phyloP scores from a whole-genome alignment of 129 eudicot genomes.

The Pseudognaphalium luteoalbum region DNA sequence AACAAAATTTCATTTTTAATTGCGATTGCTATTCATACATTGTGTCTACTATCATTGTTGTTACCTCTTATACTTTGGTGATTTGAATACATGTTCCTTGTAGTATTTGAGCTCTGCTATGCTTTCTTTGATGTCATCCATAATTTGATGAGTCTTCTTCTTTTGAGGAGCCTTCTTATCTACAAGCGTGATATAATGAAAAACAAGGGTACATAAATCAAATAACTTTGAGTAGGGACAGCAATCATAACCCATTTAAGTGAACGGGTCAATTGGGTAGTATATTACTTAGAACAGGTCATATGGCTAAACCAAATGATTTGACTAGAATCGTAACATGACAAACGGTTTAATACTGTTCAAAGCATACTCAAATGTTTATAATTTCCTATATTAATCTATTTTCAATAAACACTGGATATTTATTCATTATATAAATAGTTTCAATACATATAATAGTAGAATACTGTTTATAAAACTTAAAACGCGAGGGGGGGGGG shows the following conservation, averaged over 20 bases:
- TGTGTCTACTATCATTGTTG: background rate
- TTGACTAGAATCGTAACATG: background rate
- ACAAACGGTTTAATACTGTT: background rate
- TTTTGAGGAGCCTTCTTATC: slow-evolving; percentile 61
- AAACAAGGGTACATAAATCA: background rate
- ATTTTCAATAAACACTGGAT: background rate
- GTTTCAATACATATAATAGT: no score
- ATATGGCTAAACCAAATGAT: background rate
- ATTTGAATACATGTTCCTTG: slow-evolving; percentile 65
- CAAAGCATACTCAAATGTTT: background rate
- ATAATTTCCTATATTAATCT: background rate
- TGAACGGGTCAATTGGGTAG: background rate
- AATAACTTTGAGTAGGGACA: background rate
- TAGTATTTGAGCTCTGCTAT: slow-evolving; percentile 72
- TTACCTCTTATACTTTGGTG: slow-evolving; percentile 51
- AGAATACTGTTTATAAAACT: no score
- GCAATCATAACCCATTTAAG: background rate
- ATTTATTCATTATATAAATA: background rate
- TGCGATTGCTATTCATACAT: background rate
- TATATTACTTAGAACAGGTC: background rate
- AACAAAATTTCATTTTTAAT: background rate
- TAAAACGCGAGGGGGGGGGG: no score
- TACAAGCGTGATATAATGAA: slow-evolving; percentile 10
- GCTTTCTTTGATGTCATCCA: slow-evolving; percentile 91
- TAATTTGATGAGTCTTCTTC: slow-evolving; percentile 65